These are phyloP conservation scores for Podaxis sp. DNA, from an alignment of 768 basidiomycete species.

Conservation along the genomic window DNA sequence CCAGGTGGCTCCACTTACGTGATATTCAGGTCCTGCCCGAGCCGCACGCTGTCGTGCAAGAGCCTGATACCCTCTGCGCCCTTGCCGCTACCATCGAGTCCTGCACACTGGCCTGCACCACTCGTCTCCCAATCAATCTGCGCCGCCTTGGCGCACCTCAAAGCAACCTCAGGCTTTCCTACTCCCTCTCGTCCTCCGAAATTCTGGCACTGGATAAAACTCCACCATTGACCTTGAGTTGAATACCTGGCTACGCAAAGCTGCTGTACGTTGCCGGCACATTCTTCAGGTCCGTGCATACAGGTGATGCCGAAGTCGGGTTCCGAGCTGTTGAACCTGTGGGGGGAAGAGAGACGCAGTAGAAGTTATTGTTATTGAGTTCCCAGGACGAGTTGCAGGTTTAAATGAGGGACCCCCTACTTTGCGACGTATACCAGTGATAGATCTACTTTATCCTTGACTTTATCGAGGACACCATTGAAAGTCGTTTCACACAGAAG, in stretches of 20 bases:
- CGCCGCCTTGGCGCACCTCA: conserved; percentile 62
- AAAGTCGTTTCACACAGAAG: conserved; percentile 78
- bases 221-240: conserved; percentile 68
- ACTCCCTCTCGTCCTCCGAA: conserved; percentile 60
- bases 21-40: conserved; percentile 49
- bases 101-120: conserved; percentile 56
- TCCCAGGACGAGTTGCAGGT: neutral
- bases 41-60: conserved; percentile 56
- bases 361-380: neutral
- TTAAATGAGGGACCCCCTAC: conserved; percentile 42
- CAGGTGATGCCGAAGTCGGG: conserved; percentile 79
- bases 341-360: conserved; percentile 1
- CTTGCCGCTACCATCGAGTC: conserved; percentile 60
- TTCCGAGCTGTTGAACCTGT: conserved; percentile 63
- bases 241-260: conserved; percentile 73
- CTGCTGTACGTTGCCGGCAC: conserved; percentile 87
- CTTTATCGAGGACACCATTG: conserved; percentile 64
- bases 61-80: conserved; percentile 64
- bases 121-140: conserved; percentile 70
- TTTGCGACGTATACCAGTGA: conserved; percentile 71
- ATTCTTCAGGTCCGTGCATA: conserved; percentile 79
- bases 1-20: conserved; percentile 38
- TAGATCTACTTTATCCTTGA: conserved; percentile 64
- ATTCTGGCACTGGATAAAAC: conserved; percentile 81
- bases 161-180: conserved; percentile 63